Conservation (phyloP, 345 rosid genomes). For the Pseudoturritis turrita region DNA sequence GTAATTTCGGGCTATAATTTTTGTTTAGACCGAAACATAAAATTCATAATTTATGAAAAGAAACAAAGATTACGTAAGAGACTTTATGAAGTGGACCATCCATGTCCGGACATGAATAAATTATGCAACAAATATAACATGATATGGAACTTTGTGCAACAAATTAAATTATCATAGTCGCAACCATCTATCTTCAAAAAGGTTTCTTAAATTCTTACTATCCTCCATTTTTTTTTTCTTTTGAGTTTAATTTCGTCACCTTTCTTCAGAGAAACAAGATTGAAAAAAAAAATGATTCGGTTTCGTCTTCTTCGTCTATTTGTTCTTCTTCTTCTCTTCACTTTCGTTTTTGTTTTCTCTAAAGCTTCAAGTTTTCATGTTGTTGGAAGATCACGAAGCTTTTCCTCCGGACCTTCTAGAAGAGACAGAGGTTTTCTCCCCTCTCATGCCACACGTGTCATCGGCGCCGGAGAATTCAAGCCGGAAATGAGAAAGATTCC, state of each 20-base stretch:
- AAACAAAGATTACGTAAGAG: not conserved
- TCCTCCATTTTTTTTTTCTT: not conserved
- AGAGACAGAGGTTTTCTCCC: constrained; percentile 3
- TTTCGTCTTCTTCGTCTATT: constrained; percentile 7
- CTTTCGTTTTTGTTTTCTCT: not conserved
- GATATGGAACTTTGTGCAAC: constrained; percentile 11
- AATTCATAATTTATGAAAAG: not conserved
- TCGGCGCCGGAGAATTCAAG: constrained; percentile 8
- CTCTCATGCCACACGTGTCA: not conserved
- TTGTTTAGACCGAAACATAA: not conserved
- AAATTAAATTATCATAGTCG: constrained; percentile 3
- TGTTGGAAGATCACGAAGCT: constrained; percentile 12
- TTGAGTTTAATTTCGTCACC: not conserved
- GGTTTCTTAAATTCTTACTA: not conserved
- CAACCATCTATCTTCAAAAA: constrained; percentile 11
- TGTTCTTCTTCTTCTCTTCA: constrained; percentile 5
- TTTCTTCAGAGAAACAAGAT: not conserved
- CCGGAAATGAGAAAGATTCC: constrained; percentile 26
- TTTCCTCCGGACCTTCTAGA: constrained; percentile 14
- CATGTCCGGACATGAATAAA: constrained; percentile 11
- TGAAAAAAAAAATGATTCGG: not conserved
- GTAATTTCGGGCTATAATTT: no score
- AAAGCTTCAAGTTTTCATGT: constrained; percentile 11
- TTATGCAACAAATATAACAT: constrained; percentile 1
- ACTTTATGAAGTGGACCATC: constrained; percentile 29